Conservation (phyloP, 305 asterid genomes). For the Solanum hybrid region DNA sequence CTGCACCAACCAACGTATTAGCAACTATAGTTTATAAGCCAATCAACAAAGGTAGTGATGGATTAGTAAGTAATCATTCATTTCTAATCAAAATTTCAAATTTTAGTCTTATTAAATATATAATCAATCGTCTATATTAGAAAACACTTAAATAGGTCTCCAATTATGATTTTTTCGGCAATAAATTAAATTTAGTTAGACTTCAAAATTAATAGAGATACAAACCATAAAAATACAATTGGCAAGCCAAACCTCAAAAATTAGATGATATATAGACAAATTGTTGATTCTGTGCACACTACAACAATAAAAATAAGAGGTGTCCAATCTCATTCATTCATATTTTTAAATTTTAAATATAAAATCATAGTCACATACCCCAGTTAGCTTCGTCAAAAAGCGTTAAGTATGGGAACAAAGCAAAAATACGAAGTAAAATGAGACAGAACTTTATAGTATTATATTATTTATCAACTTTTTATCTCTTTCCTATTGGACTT, state of each 20-base stretch:
- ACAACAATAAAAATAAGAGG: not conserved
- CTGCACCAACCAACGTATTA: not conserved
- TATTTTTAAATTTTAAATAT: not conserved
- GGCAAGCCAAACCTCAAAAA: not conserved
- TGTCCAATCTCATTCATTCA: not conserved
- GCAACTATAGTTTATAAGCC: not conserved
- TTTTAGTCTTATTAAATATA: not conserved
- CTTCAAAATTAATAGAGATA: not conserved
- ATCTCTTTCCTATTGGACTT: constrained; percentile 19
- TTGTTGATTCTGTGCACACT: not conserved
- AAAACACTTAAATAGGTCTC: not conserved
- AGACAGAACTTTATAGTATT: constrained; percentile 18
- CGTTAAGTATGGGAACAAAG: not conserved
- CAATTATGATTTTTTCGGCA: accelerated
- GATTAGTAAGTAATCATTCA: not conserved
- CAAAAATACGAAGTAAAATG: constrained; percentile 16
- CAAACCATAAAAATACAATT: not conserved
- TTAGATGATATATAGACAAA: not conserved
- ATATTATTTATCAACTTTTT: constrained; percentile 15
- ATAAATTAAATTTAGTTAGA: not conserved
- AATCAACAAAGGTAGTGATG: accelerated
- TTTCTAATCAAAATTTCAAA: not conserved
- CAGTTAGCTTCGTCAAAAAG: constrained; percentile 11
- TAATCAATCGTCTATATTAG: not conserved
- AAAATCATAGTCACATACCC: not conserved